Conservation (phyloP, 176 grass and related monocot species). For the Luzula sylvatica region DNA sequence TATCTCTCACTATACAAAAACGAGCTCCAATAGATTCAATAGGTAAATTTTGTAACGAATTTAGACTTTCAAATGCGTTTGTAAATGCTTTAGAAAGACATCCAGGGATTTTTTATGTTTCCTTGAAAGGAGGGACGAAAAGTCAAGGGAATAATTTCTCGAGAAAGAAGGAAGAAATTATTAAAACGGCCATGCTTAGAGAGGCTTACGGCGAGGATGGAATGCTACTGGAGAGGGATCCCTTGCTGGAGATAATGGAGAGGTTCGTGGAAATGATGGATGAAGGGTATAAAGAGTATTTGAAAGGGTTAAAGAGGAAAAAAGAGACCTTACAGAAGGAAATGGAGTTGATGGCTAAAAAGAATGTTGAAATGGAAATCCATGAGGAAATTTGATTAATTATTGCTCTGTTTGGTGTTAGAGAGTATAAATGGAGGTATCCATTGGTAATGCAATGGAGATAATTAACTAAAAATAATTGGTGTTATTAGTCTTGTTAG, state of each 20-base stretch:
- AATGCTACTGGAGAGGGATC: slow-evolving; percentile 60
- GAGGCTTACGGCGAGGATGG: slow-evolving; percentile 63
- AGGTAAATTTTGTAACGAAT: slow-evolving; percentile 72
- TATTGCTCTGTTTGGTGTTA: not conserved
- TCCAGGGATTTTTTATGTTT: slow-evolving; percentile 78
- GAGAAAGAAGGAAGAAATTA: no score
- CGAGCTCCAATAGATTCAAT: slow-evolving; percentile 52
- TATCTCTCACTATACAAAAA: slow-evolving; percentile 53
- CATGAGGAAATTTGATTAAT: not conserved
- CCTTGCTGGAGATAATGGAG: slow-evolving; percentile 61
- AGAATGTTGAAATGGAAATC: not conserved
- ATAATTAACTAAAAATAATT: no score
- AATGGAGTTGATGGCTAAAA: slow-evolving; percentile 1
- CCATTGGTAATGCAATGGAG: no score
- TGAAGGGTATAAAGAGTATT: slow-evolving; percentile 54
- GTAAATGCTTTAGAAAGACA: slow-evolving; percentile 63
- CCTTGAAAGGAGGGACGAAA: slow-evolving; percentile 74
- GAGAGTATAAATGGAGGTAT: no score
- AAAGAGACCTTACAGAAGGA: slow-evolving; percentile 41
- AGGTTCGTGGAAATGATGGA: slow-evolving; percentile 61
- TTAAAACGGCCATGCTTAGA: slow-evolving; percentile 72
- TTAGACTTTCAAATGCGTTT: slow-evolving; percentile 59
- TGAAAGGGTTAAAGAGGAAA: slow-evolving; percentile 44
- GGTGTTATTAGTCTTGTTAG: no score
- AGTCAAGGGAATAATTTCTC: no score